Evolutionary conservation across 2,329 filamentous ascomycete genomes (phyloP).

Genomic region (Calonectria montana): DNA sequence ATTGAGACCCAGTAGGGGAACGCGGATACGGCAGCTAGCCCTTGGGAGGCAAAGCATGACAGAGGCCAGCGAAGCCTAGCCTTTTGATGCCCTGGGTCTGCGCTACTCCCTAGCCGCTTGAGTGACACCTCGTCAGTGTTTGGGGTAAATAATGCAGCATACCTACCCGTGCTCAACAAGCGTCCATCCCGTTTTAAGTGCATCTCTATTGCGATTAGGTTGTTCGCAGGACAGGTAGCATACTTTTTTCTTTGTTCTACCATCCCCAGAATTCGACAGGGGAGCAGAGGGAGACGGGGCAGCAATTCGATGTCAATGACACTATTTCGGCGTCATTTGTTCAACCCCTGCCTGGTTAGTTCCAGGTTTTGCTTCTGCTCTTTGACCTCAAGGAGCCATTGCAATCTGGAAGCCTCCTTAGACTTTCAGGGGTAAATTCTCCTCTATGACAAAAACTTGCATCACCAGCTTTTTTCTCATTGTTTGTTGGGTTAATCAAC

Average conservation of each 20-base stretch:
- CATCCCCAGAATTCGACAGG: background rate
- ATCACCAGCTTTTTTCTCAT: no score
- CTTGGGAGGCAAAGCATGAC: conserved; percentile 1
- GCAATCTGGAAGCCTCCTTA: background rate
- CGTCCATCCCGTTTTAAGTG: background rate
- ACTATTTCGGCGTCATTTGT: background rate
- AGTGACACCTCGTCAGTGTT: background rate
- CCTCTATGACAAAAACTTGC: background rate
- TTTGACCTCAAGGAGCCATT: background rate
- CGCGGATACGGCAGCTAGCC: conserved; percentile 28
- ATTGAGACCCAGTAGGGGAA: conserved; percentile 20
- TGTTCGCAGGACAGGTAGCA: no score
- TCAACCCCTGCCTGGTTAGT: conserved; percentile 1
- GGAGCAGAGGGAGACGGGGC: background rate
- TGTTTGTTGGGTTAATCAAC: background rate
- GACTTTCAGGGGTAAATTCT: background rate
- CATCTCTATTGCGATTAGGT: background rate
- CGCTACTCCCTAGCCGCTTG: conserved; percentile 7
- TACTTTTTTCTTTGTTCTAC: background rate
- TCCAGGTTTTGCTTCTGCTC: conserved; percentile 19
- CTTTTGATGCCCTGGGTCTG: background rate
- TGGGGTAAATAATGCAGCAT: background rate
- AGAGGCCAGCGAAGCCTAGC: conserved; percentile 5
- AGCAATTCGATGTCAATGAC: background rate
- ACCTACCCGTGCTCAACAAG: background rate